Conservation (phyloP, 768 basidiomycete species). For the Mycena rosella region DNA sequence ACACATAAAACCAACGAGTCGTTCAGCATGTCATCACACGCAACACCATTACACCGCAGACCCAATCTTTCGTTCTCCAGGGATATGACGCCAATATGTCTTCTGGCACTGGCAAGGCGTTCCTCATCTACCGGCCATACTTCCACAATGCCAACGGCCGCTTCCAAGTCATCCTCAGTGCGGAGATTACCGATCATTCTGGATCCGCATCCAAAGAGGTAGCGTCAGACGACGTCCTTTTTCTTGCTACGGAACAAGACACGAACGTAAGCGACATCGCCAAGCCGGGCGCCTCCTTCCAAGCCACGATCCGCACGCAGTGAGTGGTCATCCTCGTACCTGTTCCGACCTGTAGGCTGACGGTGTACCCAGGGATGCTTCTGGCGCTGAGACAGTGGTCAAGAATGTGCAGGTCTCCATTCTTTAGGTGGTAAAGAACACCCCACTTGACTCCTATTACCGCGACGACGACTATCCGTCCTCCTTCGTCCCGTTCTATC, state of each 20-base stretch:
- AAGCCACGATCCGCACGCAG: conserved; percentile 21
- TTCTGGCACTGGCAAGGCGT: conserved; percentile 45
- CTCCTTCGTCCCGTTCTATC: conserved; percentile 53
- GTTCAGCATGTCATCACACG: conserved; percentile 42
- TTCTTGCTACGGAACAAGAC: conserved; percentile 6
- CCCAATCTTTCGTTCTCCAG: conserved; percentile 55
- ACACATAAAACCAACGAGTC: conserved; percentile 15
- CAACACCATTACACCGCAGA: conserved; percentile 48
- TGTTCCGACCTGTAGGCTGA: conserved; percentile 13
- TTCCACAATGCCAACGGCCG: conserved; percentile 54
- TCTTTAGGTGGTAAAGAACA: conserved; percentile 48
- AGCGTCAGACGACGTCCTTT: conserved; percentile 39
- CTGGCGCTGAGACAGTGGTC: conserved; percentile 22
- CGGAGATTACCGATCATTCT: conserved; percentile 40
- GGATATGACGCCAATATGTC: conserved; percentile 33
- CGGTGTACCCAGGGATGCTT: conserved; percentile 19
- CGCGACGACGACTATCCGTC: conserved; percentile 47
- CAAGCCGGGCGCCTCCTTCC: conserved; percentile 24
- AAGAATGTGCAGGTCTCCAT: conserved; percentile 29
- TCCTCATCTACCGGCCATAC: conserved; percentile 49
- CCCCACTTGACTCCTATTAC: conserved; percentile 43
- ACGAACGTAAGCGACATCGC: conserved; percentile 21
- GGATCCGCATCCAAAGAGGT: conserved; percentile 39
- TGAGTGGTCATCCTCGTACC: conserved; percentile 15
- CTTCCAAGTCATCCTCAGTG: conserved; percentile 49